Conservation (phyloP, 352 stramenopile species). For the Pythium brassicae region DNA sequence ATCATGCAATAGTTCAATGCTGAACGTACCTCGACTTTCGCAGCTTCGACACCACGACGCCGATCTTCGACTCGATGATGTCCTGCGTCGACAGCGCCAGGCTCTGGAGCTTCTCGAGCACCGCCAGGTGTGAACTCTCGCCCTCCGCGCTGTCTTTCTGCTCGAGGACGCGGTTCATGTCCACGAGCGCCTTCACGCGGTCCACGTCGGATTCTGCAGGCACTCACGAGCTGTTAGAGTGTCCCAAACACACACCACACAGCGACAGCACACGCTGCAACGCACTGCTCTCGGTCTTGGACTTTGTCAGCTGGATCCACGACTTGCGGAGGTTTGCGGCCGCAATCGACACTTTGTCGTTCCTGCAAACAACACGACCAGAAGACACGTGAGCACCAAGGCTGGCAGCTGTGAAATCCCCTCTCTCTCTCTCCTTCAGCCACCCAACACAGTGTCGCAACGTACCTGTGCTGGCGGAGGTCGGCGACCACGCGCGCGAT, state of each 20-base stretch:
- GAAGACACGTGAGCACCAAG: neutral
- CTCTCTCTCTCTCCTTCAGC: no score
- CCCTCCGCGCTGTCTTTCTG: constrained; percentile 30
- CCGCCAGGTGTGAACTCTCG: constrained; percentile 30
- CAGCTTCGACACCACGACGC: constrained; percentile 67
- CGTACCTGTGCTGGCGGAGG: constrained; percentile 73
- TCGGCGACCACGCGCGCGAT: constrained; percentile 60
- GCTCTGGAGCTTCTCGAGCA: constrained; percentile 53
- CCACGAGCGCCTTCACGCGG: constrained; percentile 42
- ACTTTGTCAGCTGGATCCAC: constrained; percentile 69
- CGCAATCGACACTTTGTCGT: constrained; percentile 72
- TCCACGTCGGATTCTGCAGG: constrained; percentile 16
- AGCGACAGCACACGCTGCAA: neutral
- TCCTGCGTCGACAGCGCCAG: constrained; percentile 67
- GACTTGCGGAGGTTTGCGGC: constrained; percentile 59
- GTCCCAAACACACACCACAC: neutral
- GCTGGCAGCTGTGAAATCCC: no score
- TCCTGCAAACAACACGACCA: constrained; percentile 24
- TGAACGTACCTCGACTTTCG: constrained; percentile 60
- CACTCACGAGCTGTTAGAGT: neutral
- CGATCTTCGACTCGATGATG: constrained; percentile 79
- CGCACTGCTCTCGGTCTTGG: constrained; percentile 23
- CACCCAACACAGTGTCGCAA: neutral
- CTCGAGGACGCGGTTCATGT: constrained; percentile 48
- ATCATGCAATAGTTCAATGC: no score